These are phyloP conservation scores for Friedmanniomyces simplex DNA, from an alignment of 495 filamentous ascomycete species.

Conservation along the genomic window DNA sequence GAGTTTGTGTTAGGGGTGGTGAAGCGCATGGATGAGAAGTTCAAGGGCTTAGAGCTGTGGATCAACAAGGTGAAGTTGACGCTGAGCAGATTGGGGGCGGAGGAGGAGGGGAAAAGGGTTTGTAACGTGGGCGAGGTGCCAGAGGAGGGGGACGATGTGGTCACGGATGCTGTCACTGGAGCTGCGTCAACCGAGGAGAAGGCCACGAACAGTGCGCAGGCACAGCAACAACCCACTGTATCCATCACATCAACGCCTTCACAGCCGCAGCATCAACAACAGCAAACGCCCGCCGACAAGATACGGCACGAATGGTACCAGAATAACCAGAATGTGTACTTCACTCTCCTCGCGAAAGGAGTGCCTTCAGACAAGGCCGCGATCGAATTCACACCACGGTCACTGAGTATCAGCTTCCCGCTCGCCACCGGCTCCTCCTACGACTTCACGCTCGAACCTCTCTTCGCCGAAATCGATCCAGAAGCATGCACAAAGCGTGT, in stretches of 20 bases:
- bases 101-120: constrained; percentile 43
- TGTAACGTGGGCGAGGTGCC: constrained; percentile 57
- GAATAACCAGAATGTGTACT: constrained; percentile 50
- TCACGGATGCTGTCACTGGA: neutral
- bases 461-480: constrained; percentile 56
- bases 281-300: constrained; percentile 47
- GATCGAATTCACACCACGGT: constrained; percentile 48
- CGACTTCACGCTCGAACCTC: constrained; percentile 59
- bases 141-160: constrained; percentile 34
- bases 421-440: constrained; percentile 46
- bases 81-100: constrained; percentile 39
- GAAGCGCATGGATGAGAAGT: constrained; percentile 48
- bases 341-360: constrained; percentile 63
- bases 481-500: constrained; percentile 49
- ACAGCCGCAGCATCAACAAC: constrained; percentile 22
- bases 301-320: constrained; percentile 79
- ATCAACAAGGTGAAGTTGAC: constrained; percentile 44
- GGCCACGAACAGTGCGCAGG: neutral
- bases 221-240: neutral
- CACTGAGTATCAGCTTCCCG: constrained; percentile 56
- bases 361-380: constrained; percentile 52
- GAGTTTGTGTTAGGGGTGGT: constrained; percentile 59
- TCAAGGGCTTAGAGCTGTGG: constrained; percentile 55
- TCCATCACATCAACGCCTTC: constrained; percentile 3
- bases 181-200: neutral